Evolutionary conservation across 2,329 filamentous ascomycete genomes (phyloP), one percentile per base, ranked within the genome.

Genomic region (Periconia macrospinosa): DNA sequence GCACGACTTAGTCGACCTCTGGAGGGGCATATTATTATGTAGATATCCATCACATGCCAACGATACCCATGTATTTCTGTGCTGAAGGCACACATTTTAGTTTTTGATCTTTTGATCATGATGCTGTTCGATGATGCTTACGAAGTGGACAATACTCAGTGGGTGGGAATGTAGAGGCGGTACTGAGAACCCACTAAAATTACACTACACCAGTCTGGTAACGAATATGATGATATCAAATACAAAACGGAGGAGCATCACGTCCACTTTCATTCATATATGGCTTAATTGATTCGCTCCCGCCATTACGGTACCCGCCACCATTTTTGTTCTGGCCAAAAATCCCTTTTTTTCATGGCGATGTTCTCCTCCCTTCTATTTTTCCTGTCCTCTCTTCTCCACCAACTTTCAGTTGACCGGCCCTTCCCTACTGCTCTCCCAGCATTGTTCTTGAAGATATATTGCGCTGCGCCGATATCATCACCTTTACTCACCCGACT

Each of bases 1-100:
- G 57, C 7, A 53, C 52, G n/a, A 56, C 59, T 37, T 54, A 62
- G 52, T 65, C 58, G 47, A 37, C 11, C 11, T 43, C 11, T 18
- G 3, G 5, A 14, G 20, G 35, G 15, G 17, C n/a, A 19, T 30
- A 27, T 47, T 27, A 13, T 13, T 40, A 17, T 20, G 2, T 27
- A 27, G 37, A 23, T n/a, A 27, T 49, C 23, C 15, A 14, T 30
- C 30, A 20, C 47, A 43, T 50, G 43, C 15, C 30, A 30, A 48
- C 15, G 8, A 35, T 17, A 43, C 10, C 41, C 33, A n/a, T 14
- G 33, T 8, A 37, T 37, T 37, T 6, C 5, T 5, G 11, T 14
- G 33, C 33, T 37, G 11, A 13, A 3, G 11, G 15, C 33, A 37
- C 33, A 37, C 11, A 37, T n/a, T n/a, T 14, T 37, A n/a, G 5